These are phyloP conservation scores for Candida xyloterini DNA, from an alignment of 805 yeast species.

Conservation along the genomic window DNA sequence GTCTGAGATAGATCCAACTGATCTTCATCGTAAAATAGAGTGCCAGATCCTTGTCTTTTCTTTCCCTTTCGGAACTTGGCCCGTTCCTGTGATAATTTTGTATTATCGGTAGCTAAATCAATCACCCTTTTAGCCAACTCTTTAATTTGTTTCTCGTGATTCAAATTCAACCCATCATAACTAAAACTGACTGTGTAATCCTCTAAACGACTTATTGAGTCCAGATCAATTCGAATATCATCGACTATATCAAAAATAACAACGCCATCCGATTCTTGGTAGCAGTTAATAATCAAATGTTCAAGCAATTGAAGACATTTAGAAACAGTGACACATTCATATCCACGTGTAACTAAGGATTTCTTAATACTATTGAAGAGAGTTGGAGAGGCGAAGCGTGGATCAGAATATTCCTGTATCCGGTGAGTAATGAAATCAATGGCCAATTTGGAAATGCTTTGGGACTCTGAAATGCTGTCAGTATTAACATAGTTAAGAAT, in stretches of 20 bases:
- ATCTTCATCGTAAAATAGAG: constrained; percentile 19
- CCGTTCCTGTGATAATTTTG: constrained; percentile 17
- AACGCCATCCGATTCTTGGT: constrained; percentile 6
- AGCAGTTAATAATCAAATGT: constrained; percentile 29
- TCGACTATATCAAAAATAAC: constrained; percentile 23
- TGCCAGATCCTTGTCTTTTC: neutral
- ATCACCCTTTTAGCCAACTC: constrained; percentile 16
- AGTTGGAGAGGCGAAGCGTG: constrained; percentile 5
- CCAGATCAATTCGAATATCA: constrained; percentile 17
- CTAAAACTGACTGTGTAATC: constrained; percentile 14
- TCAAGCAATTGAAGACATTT: constrained; percentile 29
- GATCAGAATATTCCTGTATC: constrained; percentile 19
- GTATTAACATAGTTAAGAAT: constrained; percentile 16
- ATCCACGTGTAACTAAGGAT: constrained; percentile 27
- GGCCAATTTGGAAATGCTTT: constrained; percentile 21
- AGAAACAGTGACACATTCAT: constrained; percentile 26
- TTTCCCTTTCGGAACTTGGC: constrained; percentile 11
- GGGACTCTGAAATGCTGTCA: constrained; percentile 14
- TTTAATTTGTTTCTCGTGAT: constrained; percentile 25
- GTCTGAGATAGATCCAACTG: constrained; percentile 10
- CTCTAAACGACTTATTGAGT: constrained; percentile 14
- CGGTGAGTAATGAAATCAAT: constrained; percentile 20
- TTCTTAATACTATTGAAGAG: constrained; percentile 25
- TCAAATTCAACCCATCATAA: constrained; percentile 24
- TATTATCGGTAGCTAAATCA: constrained; percentile 14